Evolutionary conservation across 2,329 filamentous ascomycete genomes (phyloP).

Genomic region (Beauveria rudraprayagi): DNA sequence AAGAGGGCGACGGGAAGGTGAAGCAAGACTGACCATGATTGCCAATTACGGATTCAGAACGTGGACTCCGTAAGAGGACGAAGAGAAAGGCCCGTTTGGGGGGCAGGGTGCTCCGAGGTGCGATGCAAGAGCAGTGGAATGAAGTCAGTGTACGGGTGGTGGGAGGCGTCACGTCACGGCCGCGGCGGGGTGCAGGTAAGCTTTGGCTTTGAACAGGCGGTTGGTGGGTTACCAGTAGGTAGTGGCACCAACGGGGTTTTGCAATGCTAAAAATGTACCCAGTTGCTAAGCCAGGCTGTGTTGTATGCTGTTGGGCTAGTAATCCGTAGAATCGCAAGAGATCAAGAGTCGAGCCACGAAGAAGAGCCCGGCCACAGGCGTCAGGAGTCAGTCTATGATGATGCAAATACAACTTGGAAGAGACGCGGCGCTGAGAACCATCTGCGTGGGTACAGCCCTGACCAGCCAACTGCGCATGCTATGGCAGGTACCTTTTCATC

Average conservation of each 20-base stretch:
- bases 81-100: slow-evolving; percentile 7
- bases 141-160: slow-evolving; percentile 1
- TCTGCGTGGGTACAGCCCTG: neutral
- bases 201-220: neutral
- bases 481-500: no score
- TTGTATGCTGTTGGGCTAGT: neutral
- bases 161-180: slow-evolving; percentile 10
- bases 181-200: slow-evolving; percentile 8
- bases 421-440: neutral
- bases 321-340: no score
- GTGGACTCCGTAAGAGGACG: slow-evolving; percentile 4
- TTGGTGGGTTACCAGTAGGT: neutral
- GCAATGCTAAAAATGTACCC: neutral
- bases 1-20: neutral
- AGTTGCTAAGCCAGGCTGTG: neutral
- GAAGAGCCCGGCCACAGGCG: neutral
- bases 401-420: neutral
- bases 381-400: slow-evolving; percentile 3
- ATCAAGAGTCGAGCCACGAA: no score
- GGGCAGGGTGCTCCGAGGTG: slow-evolving; percentile 7
- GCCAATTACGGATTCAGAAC: slow-evolving; percentile 1
- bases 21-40: slow-evolving; percentile 6
- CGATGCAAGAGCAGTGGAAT: slow-evolving; percentile 6
- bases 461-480: no score
- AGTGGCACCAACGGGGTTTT: neutral